A percentile compares a stretch with the other conserved stretches of the same genome.
These are phyloP conservation scores for Cylindricascospora bacillispora DNA, from an alignment of 1,139 yeast species.

Conservation along the genomic window DNA sequence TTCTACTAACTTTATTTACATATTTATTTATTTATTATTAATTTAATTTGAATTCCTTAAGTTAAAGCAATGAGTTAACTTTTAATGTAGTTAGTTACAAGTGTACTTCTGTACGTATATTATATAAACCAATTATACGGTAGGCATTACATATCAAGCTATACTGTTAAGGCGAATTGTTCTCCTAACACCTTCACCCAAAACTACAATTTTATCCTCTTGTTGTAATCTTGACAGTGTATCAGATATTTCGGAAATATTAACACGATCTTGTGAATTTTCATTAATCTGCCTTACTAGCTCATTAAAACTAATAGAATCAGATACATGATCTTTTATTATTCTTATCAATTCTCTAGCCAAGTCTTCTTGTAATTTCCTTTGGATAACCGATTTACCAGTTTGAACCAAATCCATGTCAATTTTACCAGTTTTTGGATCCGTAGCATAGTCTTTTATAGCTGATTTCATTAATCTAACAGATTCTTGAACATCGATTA, in stretches of 20 bases:
- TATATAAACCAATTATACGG: neutral
- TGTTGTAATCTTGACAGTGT: constrained; percentile 57
- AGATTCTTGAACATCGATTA: constrained; percentile 85
- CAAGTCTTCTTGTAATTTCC: constrained; percentile 66
- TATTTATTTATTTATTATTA: too few relatives aligned
- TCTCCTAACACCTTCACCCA: constrained; percentile 66
- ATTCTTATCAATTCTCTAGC: constrained; percentile 44
- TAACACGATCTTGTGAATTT: constrained; percentile 54
- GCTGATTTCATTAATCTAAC: constrained; percentile 88
- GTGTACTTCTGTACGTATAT: neutral
- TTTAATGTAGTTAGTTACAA: neutral
- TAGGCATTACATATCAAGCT: constrained; percentile 6
- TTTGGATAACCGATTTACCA: constrained; percentile 83
- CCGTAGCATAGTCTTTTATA: constrained; percentile 94
- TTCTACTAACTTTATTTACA: too few relatives aligned
- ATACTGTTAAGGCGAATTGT: constrained; percentile 36
- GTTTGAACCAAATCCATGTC: constrained; percentile 97
- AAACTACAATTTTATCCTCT: constrained; percentile 60
- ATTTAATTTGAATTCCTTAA: too few relatives aligned
- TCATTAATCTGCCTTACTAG: constrained; percentile 55
- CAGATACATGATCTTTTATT: constrained; percentile 27
- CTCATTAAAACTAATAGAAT: constrained; percentile 46
- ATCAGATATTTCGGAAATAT: constrained; percentile 56
- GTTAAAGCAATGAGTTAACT: too few relatives aligned
- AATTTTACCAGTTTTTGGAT: constrained; percentile 89